These are phyloP conservation scores for Rickenella mellea DNA, from an alignment of 768 basidiomycete species.

Conservation along the genomic window DNA sequence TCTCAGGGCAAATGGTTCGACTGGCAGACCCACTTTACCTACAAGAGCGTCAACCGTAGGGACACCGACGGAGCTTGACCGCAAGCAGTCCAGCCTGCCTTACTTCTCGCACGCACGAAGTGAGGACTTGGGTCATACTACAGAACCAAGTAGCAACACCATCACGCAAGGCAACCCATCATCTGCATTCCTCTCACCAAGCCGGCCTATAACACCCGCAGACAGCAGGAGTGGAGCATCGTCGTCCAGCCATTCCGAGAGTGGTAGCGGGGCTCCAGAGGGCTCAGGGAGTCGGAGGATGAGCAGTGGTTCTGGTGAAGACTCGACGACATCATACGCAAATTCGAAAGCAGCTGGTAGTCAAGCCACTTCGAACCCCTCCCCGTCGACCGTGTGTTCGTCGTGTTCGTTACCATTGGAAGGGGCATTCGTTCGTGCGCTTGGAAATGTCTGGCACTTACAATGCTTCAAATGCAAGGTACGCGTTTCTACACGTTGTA, in stretches of 20 bases:
- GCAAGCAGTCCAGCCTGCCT: constrained; percentile 20
- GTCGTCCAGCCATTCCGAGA: constrained; percentile 34
- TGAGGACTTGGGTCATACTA: constrained; percentile 59
- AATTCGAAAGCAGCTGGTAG: neutral
- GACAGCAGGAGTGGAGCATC: constrained; percentile 40
- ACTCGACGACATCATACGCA: neutral
- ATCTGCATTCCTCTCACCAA: constrained; percentile 39
- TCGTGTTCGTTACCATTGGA: constrained; percentile 79
- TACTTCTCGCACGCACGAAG: constrained; percentile 47
- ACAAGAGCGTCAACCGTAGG: constrained; percentile 58
- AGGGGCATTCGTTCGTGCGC: constrained; percentile 92
- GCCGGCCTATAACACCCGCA: constrained; percentile 53
- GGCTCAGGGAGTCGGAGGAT: neutral
- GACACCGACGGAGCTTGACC: constrained; percentile 42
- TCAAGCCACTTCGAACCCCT: neutral
- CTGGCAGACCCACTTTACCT: constrained; percentile 19
- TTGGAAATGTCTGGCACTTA: constrained; percentile 91
- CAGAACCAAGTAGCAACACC: constrained; percentile 11
- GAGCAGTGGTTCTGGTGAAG: neutral
- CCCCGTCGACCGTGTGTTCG: constrained; percentile 38
- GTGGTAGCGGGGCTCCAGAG: constrained; percentile 22
- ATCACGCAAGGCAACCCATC: constrained; percentile 24
- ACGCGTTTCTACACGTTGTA: constrained; percentile 20
- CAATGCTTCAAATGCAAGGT: constrained; percentile 98
- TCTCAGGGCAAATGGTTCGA: no score